These are phyloP conservation scores for Penicillium paxilli DNA, from an alignment of 495 filamentous ascomycete species.

Conservation along the genomic window DNA sequence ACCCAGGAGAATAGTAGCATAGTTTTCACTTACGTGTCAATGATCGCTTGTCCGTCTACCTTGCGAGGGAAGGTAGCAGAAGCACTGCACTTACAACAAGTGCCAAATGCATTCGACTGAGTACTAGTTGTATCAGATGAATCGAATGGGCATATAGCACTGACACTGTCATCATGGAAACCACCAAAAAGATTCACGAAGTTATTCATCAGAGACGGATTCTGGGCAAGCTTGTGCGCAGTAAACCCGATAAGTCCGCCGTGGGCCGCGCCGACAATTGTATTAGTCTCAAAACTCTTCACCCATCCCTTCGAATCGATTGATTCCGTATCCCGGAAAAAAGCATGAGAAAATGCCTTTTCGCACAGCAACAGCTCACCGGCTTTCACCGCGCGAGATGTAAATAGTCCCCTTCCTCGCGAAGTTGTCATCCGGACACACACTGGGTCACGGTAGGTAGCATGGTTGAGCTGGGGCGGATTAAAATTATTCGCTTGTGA, in stretches of 20 bases:
- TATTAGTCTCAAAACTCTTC: slow-evolving; percentile 26
- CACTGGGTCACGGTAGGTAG: slow-evolving; percentile 40
- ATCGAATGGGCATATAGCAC: too few relatives aligned
- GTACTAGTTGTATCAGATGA: slow-evolving; percentile 4
- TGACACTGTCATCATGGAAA: too few relatives aligned
- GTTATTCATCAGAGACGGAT: slow-evolving; percentile 39
- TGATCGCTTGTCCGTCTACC: too few relatives aligned
- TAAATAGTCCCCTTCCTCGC: slow-evolving; percentile 47
- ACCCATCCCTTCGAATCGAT: slow-evolving; percentile 22
- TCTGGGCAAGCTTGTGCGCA: slow-evolving; percentile 46
- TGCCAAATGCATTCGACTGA: too few relatives aligned
- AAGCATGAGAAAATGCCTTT: slow-evolving; percentile 49
- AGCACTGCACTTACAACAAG: too few relatives aligned
- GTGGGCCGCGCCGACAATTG: slow-evolving; percentile 23
- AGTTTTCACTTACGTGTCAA: too few relatives aligned
- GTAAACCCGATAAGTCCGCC: slow-evolving; percentile 35
- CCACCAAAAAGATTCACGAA: slow-evolving; percentile 38
- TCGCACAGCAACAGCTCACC: slow-evolving; percentile 57
- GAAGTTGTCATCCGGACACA: slow-evolving; percentile 18
- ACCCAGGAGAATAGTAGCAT: too few relatives aligned
- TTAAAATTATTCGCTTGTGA: background rate
- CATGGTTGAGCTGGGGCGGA: slow-evolving; percentile 44
- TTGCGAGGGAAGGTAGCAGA: too few relatives aligned
- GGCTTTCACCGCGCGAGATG: slow-evolving; percentile 43
- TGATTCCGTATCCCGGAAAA: background rate